phyloP scores from a whole-genome alignment of 208 protist genomes.

The Leishmania arabica region DNA sequence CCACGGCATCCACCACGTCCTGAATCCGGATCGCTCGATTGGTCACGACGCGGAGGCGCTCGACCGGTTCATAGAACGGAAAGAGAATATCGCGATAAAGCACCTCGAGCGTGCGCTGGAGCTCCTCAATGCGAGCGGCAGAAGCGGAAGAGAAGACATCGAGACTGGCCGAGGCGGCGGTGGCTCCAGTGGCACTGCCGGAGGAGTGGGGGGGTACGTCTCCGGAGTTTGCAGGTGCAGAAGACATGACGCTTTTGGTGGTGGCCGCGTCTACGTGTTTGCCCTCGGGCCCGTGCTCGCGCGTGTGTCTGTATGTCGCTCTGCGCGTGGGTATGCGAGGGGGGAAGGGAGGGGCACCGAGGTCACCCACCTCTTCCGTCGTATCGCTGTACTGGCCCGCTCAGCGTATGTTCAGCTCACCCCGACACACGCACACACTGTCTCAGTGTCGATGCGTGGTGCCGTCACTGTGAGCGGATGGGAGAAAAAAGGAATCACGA shows the following conservation, averaged over 20 bases:
- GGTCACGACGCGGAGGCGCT: constrained; percentile 72
- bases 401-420: background rate
- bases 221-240: background rate
- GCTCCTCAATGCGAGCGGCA: constrained; percentile 50
- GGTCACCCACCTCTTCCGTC: background rate
- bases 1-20: constrained; percentile 60
- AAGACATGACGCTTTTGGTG: background rate
- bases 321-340: background rate
- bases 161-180: background rate
- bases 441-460: background rate
- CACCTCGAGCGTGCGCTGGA: constrained; percentile 64
- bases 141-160: constrained; percentile 30
- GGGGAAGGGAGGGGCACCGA: background rate
- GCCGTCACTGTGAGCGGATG: background rate
- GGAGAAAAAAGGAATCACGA: too few species aligned
- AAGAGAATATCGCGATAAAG: constrained; percentile 76
- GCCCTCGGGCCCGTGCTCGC: background rate
- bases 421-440: background rate
- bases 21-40: constrained; percentile 64
- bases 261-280: background rate
- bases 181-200: background rate
- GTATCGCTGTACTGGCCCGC: background rate
- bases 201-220: background rate
- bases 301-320: background rate
- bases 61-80: constrained; percentile 79